Evolutionary conservation across 2,329 filamentous ascomycete genomes (phyloP), one percentile per base, ranked within the genome.

Genomic region (Alternaria postmessia): DNA sequence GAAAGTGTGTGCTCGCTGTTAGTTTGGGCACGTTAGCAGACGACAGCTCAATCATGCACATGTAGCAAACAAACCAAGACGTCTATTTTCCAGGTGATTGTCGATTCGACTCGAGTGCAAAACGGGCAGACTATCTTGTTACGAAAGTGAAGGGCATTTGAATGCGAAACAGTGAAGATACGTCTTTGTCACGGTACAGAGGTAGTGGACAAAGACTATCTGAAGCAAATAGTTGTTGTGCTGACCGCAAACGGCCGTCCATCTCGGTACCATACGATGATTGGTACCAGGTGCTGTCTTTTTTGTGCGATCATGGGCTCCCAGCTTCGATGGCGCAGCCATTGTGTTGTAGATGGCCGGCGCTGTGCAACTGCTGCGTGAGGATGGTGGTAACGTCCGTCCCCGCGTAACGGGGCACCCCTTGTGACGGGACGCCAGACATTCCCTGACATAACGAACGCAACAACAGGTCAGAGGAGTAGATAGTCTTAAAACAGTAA

Each of bases 171-270:
- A 32, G n/a, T 9, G 22, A 22, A 32, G 46, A 38, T 41, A 8
- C 22, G 51, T 56, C 67, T 69, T 73, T 72, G 65, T 71, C 68
- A 56, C 56, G 57, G 34, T 39, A 32, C 24, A 41, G 44, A 46
- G 57, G 42, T 43, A 28, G 20, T 41, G 55, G 47, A 70, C 71
- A 70, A 71, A 69, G 65, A 44, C 52, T 30, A 51, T 47, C 44
- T 55, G 57, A 67, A 69, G 64, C 44, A 57, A 65, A 63, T 58
- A 66, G 54, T 48, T 58, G 54, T 60, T n/a, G 48, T 54, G 54
- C 16, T 61, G 58, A 47, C 67, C 66, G 66, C 64, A 70, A 68
- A 61, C 62, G 59, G 65, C 53, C 14, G 55, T 48, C 41, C 57
- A 59, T 46, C 55, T 51, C 18, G 7, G n/a, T 16, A 26, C 39